Evolutionary conservation across 129 eudicot species (phyloP).

Genomic region (Artemisia tridentata): DNA sequence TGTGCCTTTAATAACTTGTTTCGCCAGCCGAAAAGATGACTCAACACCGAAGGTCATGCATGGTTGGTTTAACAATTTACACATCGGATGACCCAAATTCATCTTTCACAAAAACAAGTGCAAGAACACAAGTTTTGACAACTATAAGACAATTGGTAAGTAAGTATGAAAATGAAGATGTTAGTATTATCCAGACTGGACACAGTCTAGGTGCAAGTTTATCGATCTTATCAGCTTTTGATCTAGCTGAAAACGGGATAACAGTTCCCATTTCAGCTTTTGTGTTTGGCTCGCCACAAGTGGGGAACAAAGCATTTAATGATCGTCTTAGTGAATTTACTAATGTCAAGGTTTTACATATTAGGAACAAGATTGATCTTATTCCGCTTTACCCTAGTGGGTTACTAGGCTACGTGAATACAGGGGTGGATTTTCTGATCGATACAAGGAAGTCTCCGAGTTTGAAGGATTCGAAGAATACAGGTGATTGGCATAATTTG

Average conservation of each 20-base stretch:
- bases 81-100: constrained; percentile 63
- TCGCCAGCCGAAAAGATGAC: too few relatives aligned
- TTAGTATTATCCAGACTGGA: constrained; percentile 64
- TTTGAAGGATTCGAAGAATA: constrained; percentile 50
- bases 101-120: constrained; percentile 71
- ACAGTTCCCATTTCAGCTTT: constrained; percentile 61
- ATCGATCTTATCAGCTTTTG: constrained; percentile 65
- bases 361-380: constrained; percentile 68
- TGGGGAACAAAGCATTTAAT: constrained; percentile 69
- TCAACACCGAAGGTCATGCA: constrained; percentile 51
- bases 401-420: constrained; percentile 56
- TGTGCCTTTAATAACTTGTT: too few relatives aligned
- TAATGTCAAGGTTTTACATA: constrained; percentile 66
- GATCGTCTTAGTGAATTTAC: constrained; percentile 41
- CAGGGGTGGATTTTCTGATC: constrained; percentile 54
- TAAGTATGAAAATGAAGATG: constrained; percentile 45
- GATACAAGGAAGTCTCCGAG: constrained; percentile 66
- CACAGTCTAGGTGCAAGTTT: constrained; percentile 81
- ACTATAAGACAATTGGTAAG: constrained; percentile 44
- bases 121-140: constrained; percentile 50
- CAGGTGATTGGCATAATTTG: constrained; percentile 84
- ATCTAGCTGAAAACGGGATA: constrained; percentile 70
- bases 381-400: constrained; percentile 70
- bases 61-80: constrained; percentile 82
- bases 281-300: constrained; percentile 85